Evolutionary conservation across 805 yeast genomes (phyloP).

Genomic region (Phaffomyces antillensis): DNA sequence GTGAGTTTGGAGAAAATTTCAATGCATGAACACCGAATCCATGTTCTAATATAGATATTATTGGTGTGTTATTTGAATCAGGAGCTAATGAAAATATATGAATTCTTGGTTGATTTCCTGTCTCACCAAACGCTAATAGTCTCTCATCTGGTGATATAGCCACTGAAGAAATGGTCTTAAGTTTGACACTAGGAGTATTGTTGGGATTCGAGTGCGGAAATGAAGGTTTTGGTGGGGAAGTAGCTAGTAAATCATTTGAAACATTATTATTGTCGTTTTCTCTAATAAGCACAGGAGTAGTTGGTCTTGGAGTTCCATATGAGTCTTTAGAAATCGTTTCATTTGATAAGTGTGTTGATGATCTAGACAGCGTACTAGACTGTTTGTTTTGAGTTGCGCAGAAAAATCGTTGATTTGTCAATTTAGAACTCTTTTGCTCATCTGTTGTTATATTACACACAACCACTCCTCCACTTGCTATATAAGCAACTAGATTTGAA

Average conservation of each 20-base stretch:
- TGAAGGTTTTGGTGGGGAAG: constrained; percentile 12
- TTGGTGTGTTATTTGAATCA: constrained; percentile 39
- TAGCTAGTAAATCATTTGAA: constrained; percentile 1
- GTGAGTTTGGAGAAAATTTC: constrained; percentile 53
- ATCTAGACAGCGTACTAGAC: background rate
- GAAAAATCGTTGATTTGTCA: constrained; percentile 38
- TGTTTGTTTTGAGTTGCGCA: constrained; percentile 33
- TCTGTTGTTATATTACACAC: constrained; percentile 28
- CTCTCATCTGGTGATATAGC: constrained; percentile 48
- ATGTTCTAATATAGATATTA: constrained; percentile 53
- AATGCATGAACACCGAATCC: constrained; percentile 53
- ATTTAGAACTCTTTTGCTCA: constrained; percentile 14
- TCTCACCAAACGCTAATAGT: constrained; percentile 61
- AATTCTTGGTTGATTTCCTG: constrained; percentile 62
- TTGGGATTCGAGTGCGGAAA: constrained; percentile 15
- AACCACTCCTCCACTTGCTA: constrained; percentile 56
- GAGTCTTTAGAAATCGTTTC: constrained; percentile 3
- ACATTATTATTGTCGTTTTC: background rate
- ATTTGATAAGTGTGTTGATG: background rate
- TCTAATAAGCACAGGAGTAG: background rate
- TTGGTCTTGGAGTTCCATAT: constrained; percentile 8
- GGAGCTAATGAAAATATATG: constrained; percentile 51
- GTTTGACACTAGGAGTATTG: constrained; percentile 25
- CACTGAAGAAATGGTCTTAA: constrained; percentile 49
- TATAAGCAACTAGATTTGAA: constrained; percentile 40